Evolutionary conservation across 306 rosid species (phyloP).

Genomic region (Acacia melanoxylon): DNA sequence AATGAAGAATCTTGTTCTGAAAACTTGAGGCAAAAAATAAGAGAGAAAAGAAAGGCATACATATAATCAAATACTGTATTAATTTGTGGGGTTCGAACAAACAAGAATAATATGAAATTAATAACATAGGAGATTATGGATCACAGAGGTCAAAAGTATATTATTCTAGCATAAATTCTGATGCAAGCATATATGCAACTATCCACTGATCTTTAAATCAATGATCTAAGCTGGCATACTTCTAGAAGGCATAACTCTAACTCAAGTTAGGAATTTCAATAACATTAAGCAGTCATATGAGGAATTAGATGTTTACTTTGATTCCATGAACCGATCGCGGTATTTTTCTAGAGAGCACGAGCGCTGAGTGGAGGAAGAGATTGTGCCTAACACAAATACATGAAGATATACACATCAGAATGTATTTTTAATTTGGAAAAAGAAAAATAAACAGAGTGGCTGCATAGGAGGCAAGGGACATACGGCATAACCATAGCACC

Average conservation of each 20-base stretch:
- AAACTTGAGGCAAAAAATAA: background rate
- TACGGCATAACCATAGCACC: conserved; percentile 99
- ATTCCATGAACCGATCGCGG: conserved; percentile 85
- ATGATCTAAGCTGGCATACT: background rate
- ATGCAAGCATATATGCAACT: background rate
- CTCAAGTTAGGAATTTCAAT: background rate
- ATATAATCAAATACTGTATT: background rate
- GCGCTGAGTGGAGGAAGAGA: conserved; percentile 96
- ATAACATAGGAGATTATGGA: background rate
- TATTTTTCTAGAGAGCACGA: conserved; percentile 93
- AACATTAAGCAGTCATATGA: conserved; percentile 8
- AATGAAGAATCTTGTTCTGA: background rate
- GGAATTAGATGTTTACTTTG: conserved; percentile 51
- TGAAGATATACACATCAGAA: conserved; percentile 23
- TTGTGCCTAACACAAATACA: conserved; percentile 71
- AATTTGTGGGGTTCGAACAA: background rate
- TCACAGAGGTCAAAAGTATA: background rate
- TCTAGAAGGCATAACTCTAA: background rate
- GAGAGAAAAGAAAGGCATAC: background rate
- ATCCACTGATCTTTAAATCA: background rate
- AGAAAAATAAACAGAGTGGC: background rate
- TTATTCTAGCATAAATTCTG: background rate
- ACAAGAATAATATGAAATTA: background rate
- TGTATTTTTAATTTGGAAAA: background rate
- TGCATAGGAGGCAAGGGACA: conserved; percentile 36